These are phyloP conservation scores for Cicer yamashitae DNA, from an alignment of 306 rosid genomes.

Conservation along the genomic window DNA sequence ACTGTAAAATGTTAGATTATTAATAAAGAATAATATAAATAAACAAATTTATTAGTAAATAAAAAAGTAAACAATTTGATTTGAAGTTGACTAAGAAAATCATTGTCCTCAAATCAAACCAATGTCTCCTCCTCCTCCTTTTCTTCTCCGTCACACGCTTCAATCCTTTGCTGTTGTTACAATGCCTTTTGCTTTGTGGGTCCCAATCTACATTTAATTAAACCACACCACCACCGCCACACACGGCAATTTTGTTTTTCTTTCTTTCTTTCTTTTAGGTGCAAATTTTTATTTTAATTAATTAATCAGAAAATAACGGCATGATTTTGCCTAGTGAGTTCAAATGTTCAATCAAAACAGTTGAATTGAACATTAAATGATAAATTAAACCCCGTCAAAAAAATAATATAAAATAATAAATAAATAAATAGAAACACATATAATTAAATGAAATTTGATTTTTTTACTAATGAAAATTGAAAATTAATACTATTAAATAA, in stretches of 20 bases:
- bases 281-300: background rate
- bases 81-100: background rate
- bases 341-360: background rate
- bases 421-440: too few relatives aligned
- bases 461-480: too few relatives aligned
- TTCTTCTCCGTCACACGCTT: constrained; percentile 32
- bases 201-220: constrained; percentile 20
- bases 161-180: background rate
- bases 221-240: constrained; percentile 38
- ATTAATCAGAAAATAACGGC: background rate
- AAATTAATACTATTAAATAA: too few relatives aligned
- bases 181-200: constrained; percentile 37
- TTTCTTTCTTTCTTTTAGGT: background rate
- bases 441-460: too few relatives aligned
- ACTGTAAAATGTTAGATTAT: too few relatives aligned
- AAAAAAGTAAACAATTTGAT: too few relatives aligned
- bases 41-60: too few relatives aligned
- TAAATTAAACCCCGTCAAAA: too few relatives aligned
- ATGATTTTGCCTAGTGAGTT: too few relatives aligned
- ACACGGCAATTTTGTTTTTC: constrained; percentile 7
- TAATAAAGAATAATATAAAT: too few relatives aligned
- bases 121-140: background rate
- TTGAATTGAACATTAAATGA: background rate
- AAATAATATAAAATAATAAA: too few relatives aligned
- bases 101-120: background rate